Evolutionary conservation across 2,329 filamentous ascomycete genomes (phyloP), one percentile per base, ranked within the genome.

Genomic region (Lachnellula suecica): DNA sequence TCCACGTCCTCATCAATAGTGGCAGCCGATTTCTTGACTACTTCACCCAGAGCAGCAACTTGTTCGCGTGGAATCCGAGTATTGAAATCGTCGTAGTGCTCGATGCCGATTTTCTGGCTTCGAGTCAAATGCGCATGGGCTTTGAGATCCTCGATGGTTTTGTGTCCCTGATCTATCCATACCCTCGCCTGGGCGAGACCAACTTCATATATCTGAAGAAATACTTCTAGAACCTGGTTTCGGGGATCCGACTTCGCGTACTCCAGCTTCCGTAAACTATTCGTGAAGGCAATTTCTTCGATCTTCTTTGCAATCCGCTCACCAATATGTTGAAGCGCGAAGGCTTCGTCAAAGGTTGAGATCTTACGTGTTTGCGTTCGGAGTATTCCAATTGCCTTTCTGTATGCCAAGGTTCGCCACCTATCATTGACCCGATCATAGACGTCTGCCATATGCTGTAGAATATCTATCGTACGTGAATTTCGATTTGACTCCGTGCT

Each of bases 281-380:
- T 81, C 0, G 90, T 96, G 35, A 78, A 76, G 2, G 84, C 89
- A 40, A 97, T 96, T 66, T 97, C 93, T 63, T 94, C 89, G 57
- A 97, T 94, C 68, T 96, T 96, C 23, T 81, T 76, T 0, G 91
- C 91, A 1, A 97, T 73, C 1, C 89, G 80, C 10, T 75, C 63
- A 7, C 92, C 92, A 31, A 97, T 84, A 52, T 78, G 80, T 1
- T 84, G 83, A 1, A 97, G 76, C 2, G 71, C 68, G 10, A 79
- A 72, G 0, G 92, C 93, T 67, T 95, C 79, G 44, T 84, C 78
- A 52, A 81, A 84, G 0, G 87, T 92, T 4, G 70, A 74, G 53
- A 97, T 81, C 64, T 83, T 86, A 19, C 63, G 65, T 0, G 73
- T 66, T 56, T 92, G 87, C 44, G 82, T 84, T 41, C 83, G 83